Evolutionary conservation across 2,329 filamentous ascomycete genomes (phyloP), one percentile per base, ranked within the genome.

Genomic region (Neofusicoccum sp.): DNA sequence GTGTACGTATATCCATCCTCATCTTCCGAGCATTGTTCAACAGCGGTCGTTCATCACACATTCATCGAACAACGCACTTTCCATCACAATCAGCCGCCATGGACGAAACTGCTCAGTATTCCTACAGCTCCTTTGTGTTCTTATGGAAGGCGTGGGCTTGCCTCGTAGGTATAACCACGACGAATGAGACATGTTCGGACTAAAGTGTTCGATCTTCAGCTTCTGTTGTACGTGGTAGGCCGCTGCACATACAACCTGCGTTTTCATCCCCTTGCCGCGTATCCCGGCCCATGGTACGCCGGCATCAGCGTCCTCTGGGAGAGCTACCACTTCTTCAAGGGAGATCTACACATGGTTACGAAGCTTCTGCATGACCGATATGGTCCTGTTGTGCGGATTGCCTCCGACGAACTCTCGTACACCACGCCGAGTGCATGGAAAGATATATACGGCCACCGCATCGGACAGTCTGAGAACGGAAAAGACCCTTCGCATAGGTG

Each of bases 191-290:
- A 22, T 22, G 22, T 22, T 22, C 22, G 22, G 22, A 22, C 22
- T 22, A 22, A 22, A 22, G 22, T 47, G 11, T 29, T 68, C 62
- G 3, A n/a, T 1, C 3, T 4, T 4, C 9, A 56, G 50, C 50
- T 56, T 12, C 7, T 31, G 14, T 31, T 39, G 5, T 73, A 71
- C 31, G 29, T 56, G 12, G 3, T 72, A 6, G 63, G 61, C 14
- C 65, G 31, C 6, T 47, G 62, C 4, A 64, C 78, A 41, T 78
- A 80, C 68, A 76, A 74, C 61, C 64, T 77, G 14, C 80, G 72
- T 65, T 76, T 82, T 60, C 77, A 80, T 39, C 79, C 80, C 4
- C 71, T 82, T 0, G 67, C 70, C n/a, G 74, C 77, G 44, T 78
- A 78, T 31, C 80, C 80, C 2, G 81, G 80, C 0, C 79, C 80